Conservation (phyloP, 2,329 filamentous ascomycete genomes). For the Pseudogymnoascus sp. region DNA sequence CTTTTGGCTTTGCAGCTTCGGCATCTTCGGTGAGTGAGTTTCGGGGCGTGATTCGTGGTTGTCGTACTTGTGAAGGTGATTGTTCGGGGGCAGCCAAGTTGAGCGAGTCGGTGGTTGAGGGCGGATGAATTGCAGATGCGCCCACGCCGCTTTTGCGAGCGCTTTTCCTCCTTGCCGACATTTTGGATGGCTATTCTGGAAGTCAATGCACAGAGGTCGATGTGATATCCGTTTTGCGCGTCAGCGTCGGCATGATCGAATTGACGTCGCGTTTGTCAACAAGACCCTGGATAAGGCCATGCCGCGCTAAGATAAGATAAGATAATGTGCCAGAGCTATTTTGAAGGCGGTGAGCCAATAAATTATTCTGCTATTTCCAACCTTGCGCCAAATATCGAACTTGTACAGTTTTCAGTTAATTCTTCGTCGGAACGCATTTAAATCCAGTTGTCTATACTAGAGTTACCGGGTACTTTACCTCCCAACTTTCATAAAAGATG, state of each 20-base stretch:
- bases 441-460: neutral
- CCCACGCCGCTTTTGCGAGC: neutral
- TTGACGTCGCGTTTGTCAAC: slow-evolving; percentile 11
- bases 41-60: slow-evolving; percentile 23
- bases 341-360: slow-evolving; percentile 9
- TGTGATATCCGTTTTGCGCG: slow-evolving; percentile 7
- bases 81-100: neutral
- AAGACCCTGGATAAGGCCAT: slow-evolving; percentile 11
- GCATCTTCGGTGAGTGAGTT: slow-evolving; percentile 22
- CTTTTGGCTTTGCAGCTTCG: slow-evolving; percentile 17
- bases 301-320: slow-evolving; percentile 9
- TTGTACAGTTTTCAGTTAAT: neutral
- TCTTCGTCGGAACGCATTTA: neutral
- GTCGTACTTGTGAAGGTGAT: slow-evolving; percentile 13
- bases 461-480: neutral
- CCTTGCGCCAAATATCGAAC: neutral
- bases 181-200: neutral
- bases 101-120: neutral
- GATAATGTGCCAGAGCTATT: slow-evolving; percentile 8
- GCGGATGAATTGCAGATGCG: neutral
- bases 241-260: slow-evolving; percentile 6
- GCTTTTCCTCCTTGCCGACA: slow-evolving; percentile 5
- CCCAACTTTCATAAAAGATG: slow-evolving; percentile 18
- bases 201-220: neutral
- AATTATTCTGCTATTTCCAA: slow-evolving; percentile 4